Evolutionary conservation across 441 rosid species (phyloP), one percentile per base, ranked within the genome.

Genomic region (Populus hybrid): DNA sequence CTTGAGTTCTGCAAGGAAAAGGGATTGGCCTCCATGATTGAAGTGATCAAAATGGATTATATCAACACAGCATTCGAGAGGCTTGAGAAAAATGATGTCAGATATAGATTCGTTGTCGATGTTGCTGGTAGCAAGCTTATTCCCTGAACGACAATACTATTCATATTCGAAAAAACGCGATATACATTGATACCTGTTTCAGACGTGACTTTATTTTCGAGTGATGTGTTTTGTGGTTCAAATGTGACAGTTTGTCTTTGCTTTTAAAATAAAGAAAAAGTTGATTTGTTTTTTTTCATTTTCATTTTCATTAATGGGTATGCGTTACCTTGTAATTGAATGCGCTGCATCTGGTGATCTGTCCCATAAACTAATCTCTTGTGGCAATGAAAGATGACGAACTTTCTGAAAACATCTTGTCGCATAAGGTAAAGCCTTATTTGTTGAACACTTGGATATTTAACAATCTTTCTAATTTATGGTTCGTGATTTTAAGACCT

Each of bases 101-200:
- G 89, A 74, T 93, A 95, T 74, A 84, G 97, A 42, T 95, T 95
- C 75, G 97, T 91, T 64, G 89, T 95, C 12, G 98, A 95, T 78
- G 85, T 93, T 76, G 97, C 85, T 2, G 94, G 97, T 79, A 92
- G 94, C 89, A 89, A 89, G 74, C 85, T 92, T 46, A 82, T 85
- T 16, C 68, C 66, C n/a, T 86, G 30, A 75, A 77, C 46, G 8
- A 21, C 8, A 26, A 10, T 26, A 8, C 4, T 14, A 0, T 7
- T 1, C 26, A 24, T 8, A 3, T 6, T 26, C 24, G 16, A 42
- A 46, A 72, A 42, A 46, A 72, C 21, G 3, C 6, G 4, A 23
- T 12, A 34, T 6, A 5, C 21, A 9, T 72, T 8, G 10, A 8
- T 21, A 10, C 64, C 24, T 20, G 30, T 46, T 42, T 42, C 18